A percentile compares a stretch with the other conserved stretches of the same genome.
phyloP scores from a whole-genome alignment of 169 alveolate species.

The Ichthyophthirius multifiliis region DNA sequence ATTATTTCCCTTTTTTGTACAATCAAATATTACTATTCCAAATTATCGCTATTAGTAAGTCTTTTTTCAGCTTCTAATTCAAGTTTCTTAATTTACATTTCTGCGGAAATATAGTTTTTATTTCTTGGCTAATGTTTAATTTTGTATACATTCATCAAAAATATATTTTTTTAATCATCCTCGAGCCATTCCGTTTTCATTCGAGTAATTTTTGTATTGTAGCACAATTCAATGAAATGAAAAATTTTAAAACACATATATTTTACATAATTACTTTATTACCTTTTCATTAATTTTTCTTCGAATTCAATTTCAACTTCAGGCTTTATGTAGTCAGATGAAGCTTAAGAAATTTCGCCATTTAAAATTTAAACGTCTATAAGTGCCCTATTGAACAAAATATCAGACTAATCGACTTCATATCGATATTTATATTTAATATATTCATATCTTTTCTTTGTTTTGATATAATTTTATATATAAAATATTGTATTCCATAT shows the following conservation, averaged over 20 bases:
- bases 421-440: not conserved
- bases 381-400: not conserved
- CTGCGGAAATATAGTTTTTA: not conserved
- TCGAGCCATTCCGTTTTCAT: slow-evolving; percentile 1
- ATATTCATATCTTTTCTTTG: not conserved
- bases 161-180: not conserved
- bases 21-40: not conserved
- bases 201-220: not conserved
- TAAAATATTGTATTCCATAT: not conserved
- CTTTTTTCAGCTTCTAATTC: slow-evolving; percentile 1
- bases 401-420: not conserved
- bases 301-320: slow-evolving; percentile 9
- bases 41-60: not conserved
- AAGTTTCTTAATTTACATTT: not conserved
- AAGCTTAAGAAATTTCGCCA: slow-evolving; percentile 14
- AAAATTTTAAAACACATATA: slow-evolving; percentile 2
- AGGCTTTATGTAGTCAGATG: not conserved
- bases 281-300: not conserved
- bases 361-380: not conserved
- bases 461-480: not conserved
- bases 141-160: not conserved
- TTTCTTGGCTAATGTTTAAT: not conserved
- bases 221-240: not conserved
- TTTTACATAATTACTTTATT: not conserved
- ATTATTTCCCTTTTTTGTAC: not conserved